These are phyloP conservation scores for Saxophila tyrrhenica DNA, from an alignment of 495 filamentous ascomycete genomes.

Conservation along the genomic window DNA sequence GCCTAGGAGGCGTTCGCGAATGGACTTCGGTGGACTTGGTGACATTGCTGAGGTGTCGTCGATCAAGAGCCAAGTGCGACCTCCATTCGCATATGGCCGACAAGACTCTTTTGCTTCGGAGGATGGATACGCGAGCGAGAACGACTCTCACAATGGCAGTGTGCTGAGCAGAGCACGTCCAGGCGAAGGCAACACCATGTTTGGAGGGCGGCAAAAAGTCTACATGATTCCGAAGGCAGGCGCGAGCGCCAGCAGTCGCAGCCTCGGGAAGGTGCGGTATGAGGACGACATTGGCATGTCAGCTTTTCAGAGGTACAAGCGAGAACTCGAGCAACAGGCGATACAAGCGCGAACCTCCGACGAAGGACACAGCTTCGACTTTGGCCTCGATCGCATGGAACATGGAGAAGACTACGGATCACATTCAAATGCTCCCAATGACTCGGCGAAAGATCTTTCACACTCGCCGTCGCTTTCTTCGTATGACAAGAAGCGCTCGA, in stretches of 20 bases:
- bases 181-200: conserved; percentile 83
- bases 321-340: conserved; percentile 41
- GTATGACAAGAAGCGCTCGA: conserved; percentile 69
- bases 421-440: conserved; percentile 35
- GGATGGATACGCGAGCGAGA: conserved; percentile 58
- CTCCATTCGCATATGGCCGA: conserved; percentile 42
- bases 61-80: conserved; percentile 51
- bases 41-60: conserved; percentile 88
- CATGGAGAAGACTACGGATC: conserved; percentile 19
- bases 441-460: conserved; percentile 23
- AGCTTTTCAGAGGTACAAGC: conserved; percentile 62
- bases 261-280: conserved; percentile 59
- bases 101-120: conserved; percentile 44
- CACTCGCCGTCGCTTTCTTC: conserved; percentile 47
- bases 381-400: conserved; percentile 15
- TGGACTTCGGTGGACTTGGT: conserved; percentile 49
- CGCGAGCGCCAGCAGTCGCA: conserved; percentile 30
- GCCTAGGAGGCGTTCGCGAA: conserved; percentile 63
- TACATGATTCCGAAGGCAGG: conserved; percentile 68
- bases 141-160: conserved; percentile 50
- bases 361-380: conserved; percentile 30
- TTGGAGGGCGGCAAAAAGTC: conserved; percentile 92
- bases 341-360: conserved; percentile 19
- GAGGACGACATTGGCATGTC: conserved; percentile 76
- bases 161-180: conserved; percentile 78